phyloP scores from a whole-genome alignment of 768 basidiomycete genomes.

The Strobilomyces confusus region DNA sequence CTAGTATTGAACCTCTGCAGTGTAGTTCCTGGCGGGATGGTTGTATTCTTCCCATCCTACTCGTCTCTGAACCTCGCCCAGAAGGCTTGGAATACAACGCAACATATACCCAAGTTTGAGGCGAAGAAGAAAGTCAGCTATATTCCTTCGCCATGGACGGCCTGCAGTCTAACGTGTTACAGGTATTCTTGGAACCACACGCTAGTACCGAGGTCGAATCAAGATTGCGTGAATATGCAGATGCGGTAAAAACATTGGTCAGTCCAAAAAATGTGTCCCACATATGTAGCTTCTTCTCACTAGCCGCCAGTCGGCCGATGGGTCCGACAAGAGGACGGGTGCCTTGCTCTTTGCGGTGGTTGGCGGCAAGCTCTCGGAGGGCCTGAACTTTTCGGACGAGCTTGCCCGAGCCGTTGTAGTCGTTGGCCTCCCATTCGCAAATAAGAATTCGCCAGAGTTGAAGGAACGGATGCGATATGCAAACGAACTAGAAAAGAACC shows the following conservation, averaged over 20 bases:
- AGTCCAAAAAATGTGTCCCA: background rate
- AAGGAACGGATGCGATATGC: conserved; percentile 91
- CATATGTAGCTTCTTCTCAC: conserved; percentile 5
- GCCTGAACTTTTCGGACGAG: conserved; percentile 71
- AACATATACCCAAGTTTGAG: conserved; percentile 56
- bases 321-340: conserved; percentile 42
- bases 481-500: conserved; percentile 50
- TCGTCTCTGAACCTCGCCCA: conserved; percentile 69
- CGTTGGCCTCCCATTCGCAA: conserved; percentile 91
- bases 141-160: background rate
- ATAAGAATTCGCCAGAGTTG: conserved; percentile 85
- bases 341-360: conserved; percentile 92
- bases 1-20: conserved; percentile 75
- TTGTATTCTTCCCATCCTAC: conserved; percentile 95
- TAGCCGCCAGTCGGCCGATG: conserved; percentile 15
- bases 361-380: conserved; percentile 96
- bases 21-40: conserved; percentile 81
- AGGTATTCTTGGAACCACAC: conserved; percentile 92
- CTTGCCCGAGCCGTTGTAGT: conserved; percentile 84
- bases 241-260: conserved; percentile 37
- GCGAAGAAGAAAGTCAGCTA: conserved; percentile 68
- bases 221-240: conserved; percentile 68
- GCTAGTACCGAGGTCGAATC: conserved; percentile 67
- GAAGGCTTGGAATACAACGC: conserved; percentile 58
- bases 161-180: background rate